Conservation (phyloP, 345 rosid species). For the Excoecaria agallocha region DNA sequence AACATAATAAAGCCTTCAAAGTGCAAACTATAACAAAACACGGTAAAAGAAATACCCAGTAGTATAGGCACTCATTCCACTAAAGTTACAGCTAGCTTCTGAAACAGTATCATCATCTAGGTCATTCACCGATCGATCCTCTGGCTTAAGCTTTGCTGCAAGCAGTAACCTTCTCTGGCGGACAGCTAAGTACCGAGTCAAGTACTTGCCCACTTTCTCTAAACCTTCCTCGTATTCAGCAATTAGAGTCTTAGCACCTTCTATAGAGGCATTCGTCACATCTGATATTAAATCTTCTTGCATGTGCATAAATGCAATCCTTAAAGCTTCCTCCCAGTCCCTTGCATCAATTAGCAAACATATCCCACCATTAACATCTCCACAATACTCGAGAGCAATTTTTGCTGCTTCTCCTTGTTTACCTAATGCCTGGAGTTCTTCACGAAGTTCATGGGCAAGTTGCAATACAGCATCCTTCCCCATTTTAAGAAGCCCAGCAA, state of each 20-base stretch:
- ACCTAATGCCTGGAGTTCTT: conserved; percentile 92
- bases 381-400: conserved; percentile 81
- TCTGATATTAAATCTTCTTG: conserved; percentile 55
- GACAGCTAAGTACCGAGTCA: conserved; percentile 94
- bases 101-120: conserved; percentile 89
- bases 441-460: conserved; percentile 81
- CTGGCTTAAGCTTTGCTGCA: conserved; percentile 81
- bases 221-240: conserved; percentile 72
- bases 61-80: conserved; percentile 97
- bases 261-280: conserved; percentile 68
- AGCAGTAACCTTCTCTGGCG: conserved; percentile 89
- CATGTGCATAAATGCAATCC: conserved; percentile 71
- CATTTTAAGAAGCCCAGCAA: conserved; percentile 76
- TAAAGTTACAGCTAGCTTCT: conserved; percentile 82
- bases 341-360: conserved; percentile 70
- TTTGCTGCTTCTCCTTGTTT: conserved; percentile 94
- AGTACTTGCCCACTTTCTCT: conserved; percentile 87
- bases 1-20: not conserved
- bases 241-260: conserved; percentile 60
- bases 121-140: conserved; percentile 61
- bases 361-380: conserved; percentile 64
- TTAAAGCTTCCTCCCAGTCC: conserved; percentile 95
- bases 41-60: conserved; percentile 54
- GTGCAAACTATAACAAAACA: not conserved
- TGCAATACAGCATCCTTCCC: conserved; percentile 62